These are phyloP conservation scores for Warburgia ugandensis DNA, from an alignment of 164 flowering plant species.

Conservation along the genomic window DNA sequence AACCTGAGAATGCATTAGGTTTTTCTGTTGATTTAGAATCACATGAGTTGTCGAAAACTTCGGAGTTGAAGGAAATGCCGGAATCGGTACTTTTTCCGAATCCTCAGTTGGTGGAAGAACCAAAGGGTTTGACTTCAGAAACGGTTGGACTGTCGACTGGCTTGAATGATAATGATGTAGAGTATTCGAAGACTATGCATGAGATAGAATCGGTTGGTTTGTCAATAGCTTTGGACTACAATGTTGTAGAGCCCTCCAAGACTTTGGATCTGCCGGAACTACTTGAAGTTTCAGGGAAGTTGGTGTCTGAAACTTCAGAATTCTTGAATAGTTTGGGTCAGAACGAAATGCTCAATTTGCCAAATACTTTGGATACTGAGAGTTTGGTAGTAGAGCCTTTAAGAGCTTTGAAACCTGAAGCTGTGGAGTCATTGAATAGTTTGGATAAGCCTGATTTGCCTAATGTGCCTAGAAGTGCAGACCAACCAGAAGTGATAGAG, in stretches of 20 bases:
- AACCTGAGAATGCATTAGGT: neutral
- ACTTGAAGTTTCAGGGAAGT: no score
- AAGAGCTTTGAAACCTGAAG: neutral
- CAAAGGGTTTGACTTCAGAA: constrained; percentile 1
- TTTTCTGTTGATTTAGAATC: constrained; percentile 2
- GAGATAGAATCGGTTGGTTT: neutral
- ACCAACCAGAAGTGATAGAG: neutral
- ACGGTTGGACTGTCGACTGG: neutral
- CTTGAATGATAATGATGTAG: neutral
- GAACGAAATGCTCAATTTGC: no score
- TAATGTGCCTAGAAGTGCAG: neutral
- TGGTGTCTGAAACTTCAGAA: no score
- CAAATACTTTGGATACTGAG: neutral
- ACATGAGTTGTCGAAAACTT: neutral
- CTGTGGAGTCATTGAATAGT: neutral
- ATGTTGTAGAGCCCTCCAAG: neutral
- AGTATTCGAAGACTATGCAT: neutral
- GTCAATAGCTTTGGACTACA: neutral
- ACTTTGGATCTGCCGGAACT: no score
- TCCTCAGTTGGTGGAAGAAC: neutral
- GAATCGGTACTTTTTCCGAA: neutral
- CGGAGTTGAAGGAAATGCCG: constrained; percentile 1
- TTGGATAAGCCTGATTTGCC: neutral
- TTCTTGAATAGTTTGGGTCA: no score
- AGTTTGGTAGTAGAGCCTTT: neutral